These are phyloP conservation scores for Hypomyces perniciosus DNA, from an alignment of 2,329 filamentous ascomycete species.

Conservation along the genomic window DNA sequence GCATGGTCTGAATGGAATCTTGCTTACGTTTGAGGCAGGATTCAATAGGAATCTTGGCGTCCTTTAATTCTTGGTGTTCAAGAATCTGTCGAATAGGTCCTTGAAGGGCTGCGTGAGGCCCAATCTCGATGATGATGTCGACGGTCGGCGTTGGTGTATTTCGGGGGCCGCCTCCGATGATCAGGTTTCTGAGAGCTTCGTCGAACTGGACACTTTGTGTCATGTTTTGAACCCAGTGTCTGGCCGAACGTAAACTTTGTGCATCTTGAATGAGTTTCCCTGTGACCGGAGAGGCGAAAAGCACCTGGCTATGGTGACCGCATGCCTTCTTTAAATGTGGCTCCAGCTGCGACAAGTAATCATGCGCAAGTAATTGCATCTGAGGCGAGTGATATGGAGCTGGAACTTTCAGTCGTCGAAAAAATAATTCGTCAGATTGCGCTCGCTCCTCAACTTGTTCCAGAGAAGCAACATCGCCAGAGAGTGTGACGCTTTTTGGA, in stretches of 20 bases:
- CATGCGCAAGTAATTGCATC: not conserved
- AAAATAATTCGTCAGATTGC: not conserved
- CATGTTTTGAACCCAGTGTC: not conserved
- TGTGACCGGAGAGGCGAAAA: not conserved
- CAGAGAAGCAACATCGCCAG: conserved; percentile 25
- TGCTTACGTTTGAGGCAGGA: not conserved
- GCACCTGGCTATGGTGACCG: not conserved
- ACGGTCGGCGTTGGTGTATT: not conserved
- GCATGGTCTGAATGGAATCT: not conserved
- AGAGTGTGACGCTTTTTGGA: conserved; percentile 20
- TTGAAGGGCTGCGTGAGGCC: not conserved
- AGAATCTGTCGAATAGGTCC: not conserved
- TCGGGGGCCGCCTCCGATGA: not conserved
- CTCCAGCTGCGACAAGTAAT: not conserved
- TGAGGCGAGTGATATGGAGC: not conserved
- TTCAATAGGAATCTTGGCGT: not conserved
- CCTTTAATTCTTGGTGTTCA: not conserved
- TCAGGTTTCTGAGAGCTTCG: not conserved
- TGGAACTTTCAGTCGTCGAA: not conserved
- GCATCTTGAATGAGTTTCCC: not conserved
- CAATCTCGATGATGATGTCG: not conserved
- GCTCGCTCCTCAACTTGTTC: conserved; percentile 14
- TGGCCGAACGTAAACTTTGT: not conserved
- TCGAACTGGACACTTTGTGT: not conserved
- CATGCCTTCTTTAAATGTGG: not conserved